Evolutionary conservation across 345 rosid genomes (phyloP).

Genomic region (Rhodomyrtus tomentosa): DNA sequence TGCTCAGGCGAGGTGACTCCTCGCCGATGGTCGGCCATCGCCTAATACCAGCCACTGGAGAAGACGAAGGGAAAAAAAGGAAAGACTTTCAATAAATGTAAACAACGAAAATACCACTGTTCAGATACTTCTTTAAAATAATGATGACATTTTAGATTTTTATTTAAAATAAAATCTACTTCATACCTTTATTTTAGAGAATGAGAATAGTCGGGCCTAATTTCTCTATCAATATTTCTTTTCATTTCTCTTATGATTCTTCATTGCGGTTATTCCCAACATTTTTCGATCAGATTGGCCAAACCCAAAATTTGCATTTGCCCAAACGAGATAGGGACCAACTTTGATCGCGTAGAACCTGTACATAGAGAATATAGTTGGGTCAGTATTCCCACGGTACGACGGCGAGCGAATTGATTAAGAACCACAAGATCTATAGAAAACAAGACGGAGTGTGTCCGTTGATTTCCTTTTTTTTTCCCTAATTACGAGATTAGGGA

Average conservation of each 20-base stretch:
- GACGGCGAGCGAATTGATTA: not conserved
- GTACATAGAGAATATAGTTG: not conserved
- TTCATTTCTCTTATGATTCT: not conserved
- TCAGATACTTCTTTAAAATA: no score
- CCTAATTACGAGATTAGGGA: not conserved
- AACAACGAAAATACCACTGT: no score
- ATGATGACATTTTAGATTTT: no score
- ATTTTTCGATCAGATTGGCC: not conserved
- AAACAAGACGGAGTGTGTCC: not conserved
- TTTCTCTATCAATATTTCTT: no score
- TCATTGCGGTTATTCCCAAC: not conserved
- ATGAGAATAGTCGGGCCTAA: no score
- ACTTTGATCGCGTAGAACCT: not conserved
- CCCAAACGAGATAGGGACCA: not conserved
- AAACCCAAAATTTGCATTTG: not conserved
- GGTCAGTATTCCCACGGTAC: not conserved
- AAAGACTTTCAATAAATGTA: no score
- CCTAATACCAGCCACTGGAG: no score
- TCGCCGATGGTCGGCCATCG: no score
- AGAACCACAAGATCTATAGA: not conserved
- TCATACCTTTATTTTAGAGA: no score
- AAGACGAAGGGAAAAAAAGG: no score
- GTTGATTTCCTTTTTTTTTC: not conserved
- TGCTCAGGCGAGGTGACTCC: no score
- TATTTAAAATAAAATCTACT: no score